phyloP scores from a whole-genome alignment of 306 rosid genomes.

The Heteromeles arbutifolia region DNA sequence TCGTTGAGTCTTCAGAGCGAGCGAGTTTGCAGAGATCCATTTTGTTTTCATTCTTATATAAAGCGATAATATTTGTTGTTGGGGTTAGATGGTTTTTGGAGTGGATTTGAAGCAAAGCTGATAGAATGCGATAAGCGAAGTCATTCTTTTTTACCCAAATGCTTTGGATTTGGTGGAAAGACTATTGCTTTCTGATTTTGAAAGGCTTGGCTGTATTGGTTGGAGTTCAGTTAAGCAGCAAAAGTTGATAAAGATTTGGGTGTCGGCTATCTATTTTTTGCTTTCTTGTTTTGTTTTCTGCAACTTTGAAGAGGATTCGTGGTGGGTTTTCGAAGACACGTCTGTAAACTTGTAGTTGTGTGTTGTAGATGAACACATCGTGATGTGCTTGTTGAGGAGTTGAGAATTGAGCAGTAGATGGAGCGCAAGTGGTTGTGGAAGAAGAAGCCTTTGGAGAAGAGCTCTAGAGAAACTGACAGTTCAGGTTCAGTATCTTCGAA shows the following conservation, averaged over 20 bases:
- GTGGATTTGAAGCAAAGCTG: slow-evolving; percentile 40
- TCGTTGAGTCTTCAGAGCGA: slow-evolving; percentile 1
- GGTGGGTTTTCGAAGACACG: slow-evolving; percentile 16
- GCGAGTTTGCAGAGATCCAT: slow-evolving; percentile 1
- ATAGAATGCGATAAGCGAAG: slow-evolving; percentile 25
- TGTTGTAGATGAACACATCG: slow-evolving; percentile 29
- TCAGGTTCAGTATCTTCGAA: slow-evolving; percentile 76
- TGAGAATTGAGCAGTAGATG: slow-evolving; percentile 33
- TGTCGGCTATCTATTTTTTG: slow-evolving; percentile 13
- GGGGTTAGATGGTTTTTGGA: slow-evolving; percentile 24
- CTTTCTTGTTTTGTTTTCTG: slow-evolving; percentile 3
- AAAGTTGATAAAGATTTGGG: background rate
- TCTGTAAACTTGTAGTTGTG: background rate
- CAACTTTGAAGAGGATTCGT: background rate
- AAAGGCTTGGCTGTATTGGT: slow-evolving; percentile 14
- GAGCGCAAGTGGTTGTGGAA: slow-evolving; percentile 89
- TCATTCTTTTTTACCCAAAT: slow-evolving; percentile 13
- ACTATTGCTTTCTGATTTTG: slow-evolving; percentile 17
- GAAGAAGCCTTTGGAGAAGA: slow-evolving; percentile 67
- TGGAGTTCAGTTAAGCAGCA: slow-evolving; percentile 4
- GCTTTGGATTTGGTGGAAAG: slow-evolving; percentile 17
- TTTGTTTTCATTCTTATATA: slow-evolving; percentile 12
- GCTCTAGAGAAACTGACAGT: slow-evolving; percentile 74
- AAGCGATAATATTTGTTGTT: slow-evolving; percentile 3
- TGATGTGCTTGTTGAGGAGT: slow-evolving; percentile 28